Base-by-base conservation (phyloP, 2,329 filamentous ascomycete genomes). In the Fusarium sp. region DNA sequence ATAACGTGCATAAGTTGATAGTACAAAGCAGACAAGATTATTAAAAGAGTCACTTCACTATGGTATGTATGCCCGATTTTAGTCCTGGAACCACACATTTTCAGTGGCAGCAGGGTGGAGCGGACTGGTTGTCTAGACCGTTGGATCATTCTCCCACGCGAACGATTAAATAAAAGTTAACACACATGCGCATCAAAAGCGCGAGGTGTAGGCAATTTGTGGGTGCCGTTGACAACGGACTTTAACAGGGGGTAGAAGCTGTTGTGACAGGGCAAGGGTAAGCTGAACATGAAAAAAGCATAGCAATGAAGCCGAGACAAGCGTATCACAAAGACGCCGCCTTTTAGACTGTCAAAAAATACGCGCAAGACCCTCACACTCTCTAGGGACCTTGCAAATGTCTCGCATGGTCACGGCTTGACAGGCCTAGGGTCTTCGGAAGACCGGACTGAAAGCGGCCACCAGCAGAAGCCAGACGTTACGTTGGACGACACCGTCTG, bases 81-180 rank as follows among this genome's bases (percentile, higher is more conserved):
- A 91, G 89, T 91, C 89, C 89, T 85, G 86, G 85, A 86, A 83
- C 83, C 88, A 88, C 87, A 90, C 85, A 82, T 68, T 74, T 69
- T 88, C 86, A 84, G 87, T 88, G 86, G 84, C 85, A 87, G 84
- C 89, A 89, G 89, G 89, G 89, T 91, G 89, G 89, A 91, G 86
- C 84, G 87, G 89, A 90, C 88, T 80, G 89, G 89, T 88, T 91
- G 89, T 91, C 89, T 91, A 91, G 89, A 88, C 89, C 89, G 82
- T 86, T 82, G 83, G 84, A 80, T 90, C 87, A 78, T 86, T 91
- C 88, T 91, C 87, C 89, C 89, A 91, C 88, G 81, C 88, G 88
- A 90, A 86, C 84, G 84, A 86, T 79, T 86, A 85, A 81, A 83
- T 70, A 80, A 80, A 88, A 89, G 86, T 89, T 90, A 85, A 90